Percentiles rank a stretch among this genome's conserved stretches.
These are phyloP conservation scores for Onygena corvina DNA, from an alignment of 2,329 filamentous ascomycete genomes.

Conservation along the genomic window DNA sequence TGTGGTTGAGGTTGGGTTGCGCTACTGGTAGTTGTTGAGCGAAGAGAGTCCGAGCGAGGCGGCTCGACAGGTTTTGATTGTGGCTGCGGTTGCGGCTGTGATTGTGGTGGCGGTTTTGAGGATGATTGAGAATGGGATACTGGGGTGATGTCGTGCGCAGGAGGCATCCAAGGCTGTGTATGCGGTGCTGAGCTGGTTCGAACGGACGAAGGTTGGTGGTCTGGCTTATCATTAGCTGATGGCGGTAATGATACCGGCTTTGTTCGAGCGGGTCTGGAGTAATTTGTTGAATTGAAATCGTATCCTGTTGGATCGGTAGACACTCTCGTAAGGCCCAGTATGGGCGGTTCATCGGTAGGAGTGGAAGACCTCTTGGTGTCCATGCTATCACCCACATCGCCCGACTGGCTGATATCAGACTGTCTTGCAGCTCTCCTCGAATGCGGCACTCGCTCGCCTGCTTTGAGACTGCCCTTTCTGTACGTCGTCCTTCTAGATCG, in stretches of 20 bases:
- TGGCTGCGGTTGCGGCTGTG: conserved; percentile 14
- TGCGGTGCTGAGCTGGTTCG: conserved; percentile 28
- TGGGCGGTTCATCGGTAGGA: conserved; percentile 25
- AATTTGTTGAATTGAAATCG: conserved; percentile 34
- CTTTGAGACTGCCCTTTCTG: conserved; percentile 71
- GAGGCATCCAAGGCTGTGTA: conserved; percentile 43
- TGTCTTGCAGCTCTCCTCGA: conserved; percentile 59
- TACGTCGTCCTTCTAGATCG: conserved; percentile 89
- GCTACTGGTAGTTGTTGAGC: background rate
- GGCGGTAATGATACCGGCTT: conserved; percentile 16
- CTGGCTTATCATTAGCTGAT: conserved; percentile 15
- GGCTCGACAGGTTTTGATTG: background rate
- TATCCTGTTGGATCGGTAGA: conserved; percentile 28
- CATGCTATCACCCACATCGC: conserved; percentile 35
- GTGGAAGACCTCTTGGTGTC: conserved; percentile 23
- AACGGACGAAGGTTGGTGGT: conserved; percentile 24
- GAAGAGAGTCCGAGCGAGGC: background rate
- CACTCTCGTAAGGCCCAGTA: conserved; percentile 25
- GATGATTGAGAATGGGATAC: conserved; percentile 9
- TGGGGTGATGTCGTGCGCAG: conserved; percentile 34
- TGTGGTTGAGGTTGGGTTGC: conserved; percentile 21
- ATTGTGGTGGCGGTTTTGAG: conserved; percentile 16
- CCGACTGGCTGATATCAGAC: conserved; percentile 20
- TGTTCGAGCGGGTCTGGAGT: conserved; percentile 26
- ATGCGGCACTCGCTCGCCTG: conserved; percentile 61